A percentile compares a stretch with the other conserved stretches of the same genome.
Evolutionary conservation across 148 eudicot genomes (phyloP).

Genomic region (Arbutus unedo): DNA sequence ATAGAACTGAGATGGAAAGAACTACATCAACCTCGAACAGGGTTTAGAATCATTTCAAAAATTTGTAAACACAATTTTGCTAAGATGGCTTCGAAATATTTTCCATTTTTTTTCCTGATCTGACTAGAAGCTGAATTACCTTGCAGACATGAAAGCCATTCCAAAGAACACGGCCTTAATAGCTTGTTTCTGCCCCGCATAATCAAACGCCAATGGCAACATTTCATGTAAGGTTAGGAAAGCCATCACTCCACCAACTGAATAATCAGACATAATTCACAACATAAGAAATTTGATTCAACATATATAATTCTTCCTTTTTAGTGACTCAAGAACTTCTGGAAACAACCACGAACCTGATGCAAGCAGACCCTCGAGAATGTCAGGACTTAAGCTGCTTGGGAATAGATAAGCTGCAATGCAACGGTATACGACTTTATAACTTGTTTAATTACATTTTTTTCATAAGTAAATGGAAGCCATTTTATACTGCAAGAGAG

Average conservation of each 20-base stretch:
- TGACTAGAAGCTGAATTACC: constrained; percentile 44
- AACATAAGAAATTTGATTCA: constrained; percentile 7
- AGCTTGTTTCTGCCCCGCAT: constrained; percentile 96
- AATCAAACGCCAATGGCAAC: constrained; percentile 97
- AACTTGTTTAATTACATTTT: background rate
- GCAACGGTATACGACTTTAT: background rate
- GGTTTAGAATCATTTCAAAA: background rate
- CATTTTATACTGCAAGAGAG: background rate
- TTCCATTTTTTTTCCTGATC: background rate
- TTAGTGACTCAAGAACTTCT: constrained; percentile 1
- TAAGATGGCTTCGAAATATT: background rate
- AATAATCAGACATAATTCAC: constrained; percentile 8
- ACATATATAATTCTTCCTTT: background rate
- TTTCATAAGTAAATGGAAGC: background rate
- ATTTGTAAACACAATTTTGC: background rate
- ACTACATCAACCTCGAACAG: background rate
- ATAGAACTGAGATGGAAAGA: background rate
- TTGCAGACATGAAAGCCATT: constrained; percentile 99
- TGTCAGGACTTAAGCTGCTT: constrained; percentile 75
- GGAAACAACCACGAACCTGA: constrained; percentile 44
- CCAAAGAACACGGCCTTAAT: constrained; percentile 92
- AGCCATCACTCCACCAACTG: constrained; percentile 99
- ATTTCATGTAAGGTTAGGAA: constrained; percentile 97
- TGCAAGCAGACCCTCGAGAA: constrained; percentile 93
- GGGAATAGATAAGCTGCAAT: constrained; percentile 90